A percentile compares a stretch with the other conserved stretches of the same genome.
Conservation (phyloP, 2,329 filamentous ascomycete genomes). For the Neofusicoccum kwambonambiense region DNA sequence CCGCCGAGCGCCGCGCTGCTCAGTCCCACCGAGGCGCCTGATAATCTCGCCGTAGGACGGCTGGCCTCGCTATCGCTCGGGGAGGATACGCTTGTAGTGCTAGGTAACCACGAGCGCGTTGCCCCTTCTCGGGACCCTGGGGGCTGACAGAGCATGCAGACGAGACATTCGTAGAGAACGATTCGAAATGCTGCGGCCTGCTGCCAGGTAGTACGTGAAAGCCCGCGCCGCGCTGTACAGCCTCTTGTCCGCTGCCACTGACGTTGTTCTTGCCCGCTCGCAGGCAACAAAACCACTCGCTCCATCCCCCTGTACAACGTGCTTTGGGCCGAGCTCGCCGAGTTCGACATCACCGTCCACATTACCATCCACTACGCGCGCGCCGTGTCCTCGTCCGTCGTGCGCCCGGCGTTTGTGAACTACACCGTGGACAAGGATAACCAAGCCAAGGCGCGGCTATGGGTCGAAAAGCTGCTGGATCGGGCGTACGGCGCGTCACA, state of each 20-base stretch:
- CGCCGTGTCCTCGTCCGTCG: constrained; percentile 52
- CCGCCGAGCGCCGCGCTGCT: background rate
- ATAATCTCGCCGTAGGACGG: constrained; percentile 54
- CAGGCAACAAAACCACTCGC: constrained; percentile 50
- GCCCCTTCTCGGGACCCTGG: background rate
- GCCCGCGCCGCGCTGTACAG: constrained; percentile 7
- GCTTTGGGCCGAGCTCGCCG: constrained; percentile 71
- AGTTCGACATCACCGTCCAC: constrained; percentile 64
- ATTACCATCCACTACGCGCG: constrained; percentile 73
- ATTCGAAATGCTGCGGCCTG: constrained; percentile 57
- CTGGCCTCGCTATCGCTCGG: constrained; percentile 61
- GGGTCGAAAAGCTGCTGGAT: constrained; percentile 64
- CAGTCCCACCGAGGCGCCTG: constrained; percentile 20
- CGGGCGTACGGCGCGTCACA: constrained; percentile 69
- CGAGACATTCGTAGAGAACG: constrained; percentile 52
- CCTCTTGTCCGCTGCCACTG: constrained; percentile 18
- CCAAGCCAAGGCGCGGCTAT: constrained; percentile 53
- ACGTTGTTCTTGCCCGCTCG: background rate
- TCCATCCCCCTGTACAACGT: constrained; percentile 78
- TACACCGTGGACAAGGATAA: constrained; percentile 59
- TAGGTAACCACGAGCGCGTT: constrained; percentile 42
- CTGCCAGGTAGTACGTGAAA: constrained; percentile 48
- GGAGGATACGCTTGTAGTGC: constrained; percentile 59
- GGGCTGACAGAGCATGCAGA: constrained; percentile 34
- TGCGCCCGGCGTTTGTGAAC: constrained; percentile 61